Evolutionary conservation across 208 protist species (phyloP).

Genomic region (Trypanosoma boissoni): DNA sequence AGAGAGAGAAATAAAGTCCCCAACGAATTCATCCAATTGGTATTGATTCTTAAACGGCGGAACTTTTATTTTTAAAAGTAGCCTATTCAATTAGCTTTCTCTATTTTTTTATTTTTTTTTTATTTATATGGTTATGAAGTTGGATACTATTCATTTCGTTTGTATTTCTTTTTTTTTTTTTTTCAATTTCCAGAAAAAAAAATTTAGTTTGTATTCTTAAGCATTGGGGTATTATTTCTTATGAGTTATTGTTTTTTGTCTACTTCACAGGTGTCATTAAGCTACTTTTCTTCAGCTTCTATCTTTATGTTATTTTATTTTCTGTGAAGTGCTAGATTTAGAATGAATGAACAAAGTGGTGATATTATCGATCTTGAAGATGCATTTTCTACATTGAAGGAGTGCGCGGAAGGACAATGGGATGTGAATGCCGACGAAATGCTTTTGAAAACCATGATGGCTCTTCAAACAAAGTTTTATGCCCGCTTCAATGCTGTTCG

Average conservation of each 20-base stretch:
- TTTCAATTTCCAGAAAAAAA: background rate
- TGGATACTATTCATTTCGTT: background rate
- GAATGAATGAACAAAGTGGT: slow-evolving; percentile 23
- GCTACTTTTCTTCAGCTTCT: slow-evolving; percentile 12
- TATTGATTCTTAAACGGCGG: no score
- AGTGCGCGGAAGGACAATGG: slow-evolving; percentile 33
- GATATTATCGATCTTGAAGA: slow-evolving; percentile 19
- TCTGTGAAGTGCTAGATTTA: background rate
- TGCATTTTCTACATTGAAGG: slow-evolving; percentile 23
- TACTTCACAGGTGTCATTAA: background rate
- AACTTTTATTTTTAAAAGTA: no score
- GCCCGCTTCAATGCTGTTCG: slow-evolving; percentile 23
- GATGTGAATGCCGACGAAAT: slow-evolving; percentile 40
- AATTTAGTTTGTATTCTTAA: background rate
- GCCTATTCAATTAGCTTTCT: no score
- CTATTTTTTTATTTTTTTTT: no score
- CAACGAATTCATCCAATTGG: no score
- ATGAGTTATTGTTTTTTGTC: no score
- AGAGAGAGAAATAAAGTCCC: no score
- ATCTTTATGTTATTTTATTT: background rate
- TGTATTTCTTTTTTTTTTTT: slow-evolving; percentile 6
- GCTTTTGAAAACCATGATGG: slow-evolving; percentile 39
- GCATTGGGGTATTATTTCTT: no score
- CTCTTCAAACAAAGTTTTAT: slow-evolving; percentile 37
- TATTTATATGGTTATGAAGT: background rate